Evolutionary conservation across 2,329 filamentous ascomycete species (phyloP).

Genomic region (Exophiala calicioides): DNA sequence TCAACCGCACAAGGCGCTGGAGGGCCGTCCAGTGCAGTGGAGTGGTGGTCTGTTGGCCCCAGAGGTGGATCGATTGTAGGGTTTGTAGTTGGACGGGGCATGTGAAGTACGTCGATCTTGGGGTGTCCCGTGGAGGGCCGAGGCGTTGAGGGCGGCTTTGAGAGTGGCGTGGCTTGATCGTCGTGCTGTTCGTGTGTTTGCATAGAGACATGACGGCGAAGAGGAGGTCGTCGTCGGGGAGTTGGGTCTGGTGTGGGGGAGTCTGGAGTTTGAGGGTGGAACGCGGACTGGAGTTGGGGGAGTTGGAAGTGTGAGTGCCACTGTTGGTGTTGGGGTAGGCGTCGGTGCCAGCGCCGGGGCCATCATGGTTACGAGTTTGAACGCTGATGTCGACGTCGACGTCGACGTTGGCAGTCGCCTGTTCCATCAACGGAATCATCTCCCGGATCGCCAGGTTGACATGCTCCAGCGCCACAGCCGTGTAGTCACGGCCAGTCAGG

Average conservation of each 20-base stretch:
- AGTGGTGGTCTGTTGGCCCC: conserved; percentile 2
- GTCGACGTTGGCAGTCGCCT: not conserved
- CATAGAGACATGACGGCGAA: conserved; percentile 12
- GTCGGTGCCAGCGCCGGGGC: too few species aligned
- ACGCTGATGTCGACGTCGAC: too few species aligned
- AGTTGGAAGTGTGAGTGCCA: too few species aligned
- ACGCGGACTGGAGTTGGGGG: too few species aligned
- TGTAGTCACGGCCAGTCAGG: conserved; percentile 1
- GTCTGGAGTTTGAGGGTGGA: too few species aligned
- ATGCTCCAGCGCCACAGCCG: too few species aligned
- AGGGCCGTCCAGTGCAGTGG: not conserved
- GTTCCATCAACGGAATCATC: not conserved
- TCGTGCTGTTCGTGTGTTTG: too few species aligned
- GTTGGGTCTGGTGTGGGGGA: not conserved
- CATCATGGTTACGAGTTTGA: too few species aligned
- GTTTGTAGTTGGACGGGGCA: not conserved
- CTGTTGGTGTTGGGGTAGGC: too few species aligned
- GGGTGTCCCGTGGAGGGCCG: too few species aligned
- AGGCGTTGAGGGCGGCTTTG: not conserved
- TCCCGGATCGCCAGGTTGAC: conserved; percentile 4
- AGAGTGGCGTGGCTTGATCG: too few species aligned
- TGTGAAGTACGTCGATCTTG: too few species aligned
- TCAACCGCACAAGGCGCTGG: conserved; percentile 6
- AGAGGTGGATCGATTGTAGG: conserved; percentile 6
- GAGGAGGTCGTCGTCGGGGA: conserved; percentile 6